Evolutionary conservation across 2,329 filamentous ascomycete genomes (phyloP).

Genomic region (Phoma sp.): DNA sequence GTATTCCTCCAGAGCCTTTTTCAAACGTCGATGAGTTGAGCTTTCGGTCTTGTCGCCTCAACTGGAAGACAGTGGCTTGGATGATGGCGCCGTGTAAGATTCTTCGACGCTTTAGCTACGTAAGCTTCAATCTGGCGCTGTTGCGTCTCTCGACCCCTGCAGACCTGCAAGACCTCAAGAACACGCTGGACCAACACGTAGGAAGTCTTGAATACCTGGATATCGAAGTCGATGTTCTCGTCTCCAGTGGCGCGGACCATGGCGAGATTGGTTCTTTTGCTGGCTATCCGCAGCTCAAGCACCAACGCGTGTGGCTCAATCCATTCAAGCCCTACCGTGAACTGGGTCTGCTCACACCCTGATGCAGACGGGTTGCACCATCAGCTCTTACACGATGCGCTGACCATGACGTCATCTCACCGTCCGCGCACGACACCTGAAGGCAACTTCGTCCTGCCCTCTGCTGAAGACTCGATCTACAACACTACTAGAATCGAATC

Average conservation of each 20-base stretch:
- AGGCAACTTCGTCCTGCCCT: too few species aligned
- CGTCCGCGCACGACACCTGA: background rate
- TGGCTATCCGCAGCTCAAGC: background rate
- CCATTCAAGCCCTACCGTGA: slow-evolving; percentile 16
- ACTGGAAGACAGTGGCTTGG: slow-evolving; percentile 14
- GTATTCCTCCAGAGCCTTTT: slow-evolving; percentile 5
- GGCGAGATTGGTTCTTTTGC: slow-evolving; percentile 12
- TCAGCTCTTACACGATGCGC: background rate
- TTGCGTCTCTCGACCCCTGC: slow-evolving; percentile 6
- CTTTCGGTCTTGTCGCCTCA: slow-evolving; percentile 11
- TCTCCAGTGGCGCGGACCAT: slow-evolving; percentile 5
- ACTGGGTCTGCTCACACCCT: slow-evolving; percentile 10
- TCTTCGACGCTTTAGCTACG: slow-evolving; percentile 10
- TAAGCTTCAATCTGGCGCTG: slow-evolving; percentile 15
- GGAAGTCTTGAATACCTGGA: slow-evolving; percentile 3
- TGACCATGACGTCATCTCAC: slow-evolving; percentile 16
- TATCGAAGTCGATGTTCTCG: slow-evolving; percentile 14
- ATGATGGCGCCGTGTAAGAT: slow-evolving; percentile 13
- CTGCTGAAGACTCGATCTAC: background rate
- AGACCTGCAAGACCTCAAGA: slow-evolving; percentile 8
- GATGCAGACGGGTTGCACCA: background rate
- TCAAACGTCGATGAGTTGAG: slow-evolving; percentile 10
- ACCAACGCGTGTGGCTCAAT: slow-evolving; percentile 16
- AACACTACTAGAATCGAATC: background rate
- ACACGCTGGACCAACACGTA: background rate